Base-by-base conservation (phyloP, 1,284 basidiomycete species). In the Puccinia polysora region DNA sequence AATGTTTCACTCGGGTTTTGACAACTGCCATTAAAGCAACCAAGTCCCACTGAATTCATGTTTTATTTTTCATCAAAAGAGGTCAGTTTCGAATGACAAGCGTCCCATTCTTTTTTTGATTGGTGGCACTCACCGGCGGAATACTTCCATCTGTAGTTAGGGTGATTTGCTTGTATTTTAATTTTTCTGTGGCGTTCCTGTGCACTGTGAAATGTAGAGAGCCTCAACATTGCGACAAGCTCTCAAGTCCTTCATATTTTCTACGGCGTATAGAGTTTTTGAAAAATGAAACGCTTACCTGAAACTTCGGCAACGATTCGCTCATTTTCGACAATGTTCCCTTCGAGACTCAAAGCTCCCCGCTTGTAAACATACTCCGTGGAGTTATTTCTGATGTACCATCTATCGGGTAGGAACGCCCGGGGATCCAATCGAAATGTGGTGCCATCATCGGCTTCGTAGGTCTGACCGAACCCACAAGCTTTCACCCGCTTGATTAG, bases 301-400 rank as follows among this genome's bases (percentile, higher is more conserved):
- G 30, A 8, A 4, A 60, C 36, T 7, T 18, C n/a, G 36, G 28
- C 58, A 34, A 60, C 58, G 43, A 36, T 20, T 10, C 58, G n/a
- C n/a, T 40, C 28, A 20, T 38, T 60, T 60, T 60, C 58, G 2
- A 60, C 36, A 34, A 60, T 60, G 20, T 60, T 25, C 18, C 58
- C 58, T 20, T 36, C 32, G n/a, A 60, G 32, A 60, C 34, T 36
- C 10, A 60, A 36, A n/a, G 34, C 20, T 8, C 18, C 10, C 23
- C 58, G 58, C n/a, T 34, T 40, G n/a, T 34, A 60, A n/a, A n/a
- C 43, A 23, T 60, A 60, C 36, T 60, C 20, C 20, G 43, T 23
- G 18, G 58, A n/a, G 18, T 28, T 28, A 36, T 40, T 34, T 20
- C 43, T 36, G n/a, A 60, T 60, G 7, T 20, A 20, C 58, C 58